Base-by-base conservation (phyloP, 2,329 filamentous ascomycete genomes). In the Cladosporium phlei region DNA sequence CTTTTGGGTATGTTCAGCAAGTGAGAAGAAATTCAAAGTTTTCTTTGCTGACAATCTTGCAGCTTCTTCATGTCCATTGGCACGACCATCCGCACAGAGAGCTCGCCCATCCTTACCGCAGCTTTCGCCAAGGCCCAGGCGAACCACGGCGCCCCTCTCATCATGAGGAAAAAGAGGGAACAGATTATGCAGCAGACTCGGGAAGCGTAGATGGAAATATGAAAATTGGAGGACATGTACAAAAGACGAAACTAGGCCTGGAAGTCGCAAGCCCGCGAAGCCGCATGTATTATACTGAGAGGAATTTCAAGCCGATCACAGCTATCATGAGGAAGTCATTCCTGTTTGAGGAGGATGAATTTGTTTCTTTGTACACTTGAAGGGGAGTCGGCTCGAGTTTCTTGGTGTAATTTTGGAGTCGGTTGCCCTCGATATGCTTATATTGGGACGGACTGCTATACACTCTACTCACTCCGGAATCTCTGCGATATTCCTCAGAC, bases 41-140 rank as follows among this genome's bases (percentile, higher is more conserved):
- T n/a, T n/a, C n/a, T n/a, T n/a, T n/a, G 46, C 57, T 65, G 46
- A 62, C 57, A 28, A 6, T 16, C 12, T 0, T 10, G 4, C 56
- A 82, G 79, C 46, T 96, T 97, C 73, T 98, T 98, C 78, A 98
- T 98, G 93, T 91, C 88, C 48, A 95, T 98, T 59, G 93, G 93
- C 58, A 95, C 88, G 59, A 90, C 95, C 34, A 96, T 98, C 62
- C 86, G 93, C 64, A 90, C 88, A 50, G 93, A 98, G 59, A 82
- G 87, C 55, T 87, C 88, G 33, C 82, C 85, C 28, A 83, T 86
- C 59, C 75, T 84, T 49, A 77, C 82, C 56, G 80, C 89, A 64
- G 80, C 86, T 48, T 95, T 91, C 71, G 78, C 81, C 57, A 80
- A 80, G 65, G 82, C 86, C 40, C 82, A 84, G 57, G 58, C 58